Base-by-base conservation (phyloP, 225 moss, liverwort and hornwort species). In the Antitrichia curtipendula region DNA sequence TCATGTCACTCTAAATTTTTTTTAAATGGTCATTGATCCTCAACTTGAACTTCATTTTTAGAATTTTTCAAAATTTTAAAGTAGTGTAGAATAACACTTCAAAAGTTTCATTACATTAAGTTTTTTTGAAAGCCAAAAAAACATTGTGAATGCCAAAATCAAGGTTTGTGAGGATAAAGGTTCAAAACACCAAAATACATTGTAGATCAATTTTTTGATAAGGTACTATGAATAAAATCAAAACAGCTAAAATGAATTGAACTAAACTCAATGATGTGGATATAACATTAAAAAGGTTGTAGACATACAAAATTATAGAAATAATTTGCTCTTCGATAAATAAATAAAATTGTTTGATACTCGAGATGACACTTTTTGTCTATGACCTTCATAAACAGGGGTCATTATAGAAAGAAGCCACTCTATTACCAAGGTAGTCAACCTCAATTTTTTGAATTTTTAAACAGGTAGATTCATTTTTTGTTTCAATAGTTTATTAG, bases 361-460 rank as follows among this genome's bases (percentile, higher is more conserved):
- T 66, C 12, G 22, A 38, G 4, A 66, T 0, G n/a, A 65, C 11
- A 65, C 0, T 64, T 11, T 34, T 36, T 65, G 20, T 19, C 36
- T 0, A 36, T 65, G 20, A 6, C 1, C 0, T 11, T 10, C 5
- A 19, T 64, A 21, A 36, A 65, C 6, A 38, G 12, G 12, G 0
- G 11, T n/a, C 22, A 22, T 21, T 38, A 6, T 66, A 38, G n/a
- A 66, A n/a, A 11, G 4, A n/a, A 66, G n/a, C 1, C 11, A n/a
- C 6, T 4, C 1, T 66, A 12, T 12, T 12, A 22, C 0, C 4
- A 66, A n/a, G 22, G 13, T 38, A 23, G 13, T 13, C 8, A 69
- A 40, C 38, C 7, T 38, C 12, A 38, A 38, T 23, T 23, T 68
- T 8, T 40, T 13, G 40, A 38, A 38, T 7, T 12, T 20, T 0